phyloP scores from a whole-genome alignment of 2,329 filamentous ascomycete genomes.

The Stachybotrys chlorohalonatus region DNA sequence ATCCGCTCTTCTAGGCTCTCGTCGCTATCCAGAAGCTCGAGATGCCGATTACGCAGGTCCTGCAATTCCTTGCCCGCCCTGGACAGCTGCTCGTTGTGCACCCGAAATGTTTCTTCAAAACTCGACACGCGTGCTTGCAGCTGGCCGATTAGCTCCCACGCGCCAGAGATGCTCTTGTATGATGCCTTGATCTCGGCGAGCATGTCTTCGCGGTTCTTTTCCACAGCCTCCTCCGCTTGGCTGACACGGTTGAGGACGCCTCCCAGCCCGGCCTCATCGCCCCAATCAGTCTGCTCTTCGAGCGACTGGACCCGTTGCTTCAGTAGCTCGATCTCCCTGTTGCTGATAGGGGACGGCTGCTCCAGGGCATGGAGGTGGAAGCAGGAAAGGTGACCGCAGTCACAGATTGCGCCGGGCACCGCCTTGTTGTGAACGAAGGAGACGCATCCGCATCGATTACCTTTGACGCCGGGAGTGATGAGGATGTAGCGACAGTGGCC shows the following conservation, averaged over 20 bases:
- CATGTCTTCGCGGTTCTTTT: constrained; percentile 42
- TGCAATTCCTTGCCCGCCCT: constrained; percentile 31
- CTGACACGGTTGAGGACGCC: constrained; percentile 34
- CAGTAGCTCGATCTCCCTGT: constrained; percentile 25
- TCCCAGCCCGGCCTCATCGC: constrained; percentile 26
- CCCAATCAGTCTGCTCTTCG: constrained; percentile 24
- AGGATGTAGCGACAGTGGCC: constrained; percentile 53
- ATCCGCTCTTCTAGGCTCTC: constrained; percentile 46
- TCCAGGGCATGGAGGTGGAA: constrained; percentile 45
- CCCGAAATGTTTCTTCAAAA: constrained; percentile 25
- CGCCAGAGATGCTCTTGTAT: constrained; percentile 44
- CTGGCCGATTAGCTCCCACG: constrained; percentile 43
- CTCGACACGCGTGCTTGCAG: constrained; percentile 28
- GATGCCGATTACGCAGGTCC: constrained; percentile 36
- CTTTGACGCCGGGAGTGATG: constrained; percentile 45
- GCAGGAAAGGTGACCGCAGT: constrained; percentile 52
- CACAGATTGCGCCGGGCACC: constrained; percentile 45
- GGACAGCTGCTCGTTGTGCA: constrained; percentile 31
- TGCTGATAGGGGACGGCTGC: constrained; percentile 36
- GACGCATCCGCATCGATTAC: constrained; percentile 49
- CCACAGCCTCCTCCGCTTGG: constrained; percentile 44
- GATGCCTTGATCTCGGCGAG: constrained; percentile 43
- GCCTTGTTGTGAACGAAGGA: constrained; percentile 44
- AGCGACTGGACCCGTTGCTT: constrained; percentile 14
- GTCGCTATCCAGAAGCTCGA: constrained; percentile 40